phyloP scores from a whole-genome alignment of 169 alveolate genomes.

The Plasmodium sp. region DNA sequence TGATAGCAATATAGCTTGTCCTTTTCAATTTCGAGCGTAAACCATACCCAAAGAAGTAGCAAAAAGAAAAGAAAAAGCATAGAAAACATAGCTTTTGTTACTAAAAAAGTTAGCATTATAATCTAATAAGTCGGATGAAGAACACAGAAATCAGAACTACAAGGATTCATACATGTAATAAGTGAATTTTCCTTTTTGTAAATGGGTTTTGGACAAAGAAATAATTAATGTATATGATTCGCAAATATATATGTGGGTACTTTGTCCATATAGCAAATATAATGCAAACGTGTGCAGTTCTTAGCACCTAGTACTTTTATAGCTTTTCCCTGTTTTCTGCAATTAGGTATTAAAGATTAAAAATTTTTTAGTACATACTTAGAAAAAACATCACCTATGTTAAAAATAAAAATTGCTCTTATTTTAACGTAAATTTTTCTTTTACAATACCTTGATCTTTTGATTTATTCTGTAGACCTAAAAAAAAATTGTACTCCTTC shows the following conservation, averaged over 20 bases:
- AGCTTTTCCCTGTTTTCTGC: neutral
- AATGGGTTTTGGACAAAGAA: neutral
- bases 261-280: neutral
- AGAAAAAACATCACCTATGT: neutral
- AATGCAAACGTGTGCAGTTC: slow-evolving; percentile 30
- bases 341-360: neutral
- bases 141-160: neutral
- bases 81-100: neutral
- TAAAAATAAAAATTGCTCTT: neutral
- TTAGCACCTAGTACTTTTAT: neutral
- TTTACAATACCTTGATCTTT: neutral
- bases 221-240: neutral
- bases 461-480: neutral
- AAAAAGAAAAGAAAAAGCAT: neutral
- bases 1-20: neutral
- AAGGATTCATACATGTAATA: neutral
- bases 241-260: neutral
- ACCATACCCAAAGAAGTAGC: neutral
- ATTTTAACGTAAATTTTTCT: neutral
- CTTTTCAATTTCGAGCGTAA: neutral
- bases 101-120: neutral
- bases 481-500: neutral
- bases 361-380: neutral
- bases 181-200: neutral
- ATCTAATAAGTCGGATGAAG: neutral